Evolutionary conservation across 345 rosid species (phyloP).

Genomic region (Camelina sativa): DNA sequence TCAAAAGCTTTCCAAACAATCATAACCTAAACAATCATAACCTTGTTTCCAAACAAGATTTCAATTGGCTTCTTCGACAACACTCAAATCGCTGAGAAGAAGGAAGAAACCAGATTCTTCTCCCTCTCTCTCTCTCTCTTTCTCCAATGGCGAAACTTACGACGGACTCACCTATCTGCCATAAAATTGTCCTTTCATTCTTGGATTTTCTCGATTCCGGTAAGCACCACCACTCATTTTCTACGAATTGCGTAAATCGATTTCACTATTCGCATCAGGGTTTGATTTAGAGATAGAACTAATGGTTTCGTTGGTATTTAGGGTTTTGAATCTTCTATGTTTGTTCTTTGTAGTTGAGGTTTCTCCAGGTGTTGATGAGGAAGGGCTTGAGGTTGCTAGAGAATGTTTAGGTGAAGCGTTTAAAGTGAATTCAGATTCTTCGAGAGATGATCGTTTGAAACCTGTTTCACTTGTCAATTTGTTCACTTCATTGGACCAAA

Average conservation of each 20-base stretch:
- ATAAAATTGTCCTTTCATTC: slow-evolving; percentile 74
- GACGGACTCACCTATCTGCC: slow-evolving; percentile 66
- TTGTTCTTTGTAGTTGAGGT: slow-evolving; percentile 58
- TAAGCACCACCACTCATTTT: slow-evolving; percentile 24
- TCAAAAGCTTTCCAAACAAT: not conserved
- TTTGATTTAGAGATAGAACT: not conserved
- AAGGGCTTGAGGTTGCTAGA: slow-evolving; percentile 81
- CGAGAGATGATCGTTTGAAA: slow-evolving; percentile 36
- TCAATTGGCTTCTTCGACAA: not conserved
- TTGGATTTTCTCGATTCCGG: slow-evolving; percentile 79
- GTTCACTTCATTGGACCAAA: slow-evolving; percentile 55
- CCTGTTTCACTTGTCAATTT: slow-evolving; percentile 60
- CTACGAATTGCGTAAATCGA: not conserved
- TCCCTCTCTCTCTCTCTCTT: slow-evolving; percentile 3
- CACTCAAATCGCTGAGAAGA: slow-evolving; percentile 3
- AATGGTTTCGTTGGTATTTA: not conserved
- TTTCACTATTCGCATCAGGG: not conserved
- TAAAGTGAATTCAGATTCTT: slow-evolving; percentile 46
- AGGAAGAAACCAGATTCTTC: slow-evolving; percentile 8
- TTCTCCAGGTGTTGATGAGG: slow-evolving; percentile 69
- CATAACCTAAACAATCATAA: not conserved
- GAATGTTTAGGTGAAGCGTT: slow-evolving; percentile 76
- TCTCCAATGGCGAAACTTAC: slow-evolving; percentile 58
- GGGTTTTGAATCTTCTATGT: not conserved
- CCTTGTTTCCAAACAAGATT: slow-evolving; percentile 33